Evolutionary conservation across 441 rosid genomes (phyloP).

Genomic region (Geranium incanum): DNA sequence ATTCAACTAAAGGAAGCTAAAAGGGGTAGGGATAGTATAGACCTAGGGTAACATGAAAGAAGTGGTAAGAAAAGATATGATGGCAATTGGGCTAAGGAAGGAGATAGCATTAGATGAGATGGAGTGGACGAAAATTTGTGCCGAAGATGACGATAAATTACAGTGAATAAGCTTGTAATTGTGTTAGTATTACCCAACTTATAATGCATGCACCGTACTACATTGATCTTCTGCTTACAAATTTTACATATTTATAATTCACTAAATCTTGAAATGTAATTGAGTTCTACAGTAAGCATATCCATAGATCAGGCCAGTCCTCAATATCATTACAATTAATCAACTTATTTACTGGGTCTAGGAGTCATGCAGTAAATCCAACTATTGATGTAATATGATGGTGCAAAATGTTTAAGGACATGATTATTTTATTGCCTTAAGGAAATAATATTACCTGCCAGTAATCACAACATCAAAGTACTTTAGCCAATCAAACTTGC

Average conservation of each 20-base stretch:
- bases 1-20: too few relatives aligned
- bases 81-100: too few relatives aligned
- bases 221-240: neutral
- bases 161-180: neutral
- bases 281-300: neutral
- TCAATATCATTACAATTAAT: neutral
- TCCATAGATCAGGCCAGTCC: neutral
- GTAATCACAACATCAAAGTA: constrained; percentile 90
- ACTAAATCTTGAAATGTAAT: neutral
- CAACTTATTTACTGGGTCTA: neutral
- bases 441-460: constrained; percentile 53
- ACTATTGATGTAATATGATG: too few relatives aligned
- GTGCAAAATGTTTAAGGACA: too few relatives aligned
- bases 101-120: too few relatives aligned
- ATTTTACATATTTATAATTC: neutral
- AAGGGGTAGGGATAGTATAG: too few relatives aligned
- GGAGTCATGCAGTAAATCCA: too few relatives aligned
- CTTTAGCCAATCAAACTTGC: constrained; percentile 83
- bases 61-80: too few relatives aligned
- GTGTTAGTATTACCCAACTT: neutral
- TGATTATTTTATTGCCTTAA: neutral
- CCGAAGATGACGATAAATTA: neutral
- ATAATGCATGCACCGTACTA: neutral
- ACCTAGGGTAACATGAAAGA: too few relatives aligned
- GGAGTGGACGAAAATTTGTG: too few relatives aligned